These are phyloP conservation scores for Diplodia corticola DNA, from an alignment of 2,329 filamentous ascomycete genomes.

Conservation along the genomic window DNA sequence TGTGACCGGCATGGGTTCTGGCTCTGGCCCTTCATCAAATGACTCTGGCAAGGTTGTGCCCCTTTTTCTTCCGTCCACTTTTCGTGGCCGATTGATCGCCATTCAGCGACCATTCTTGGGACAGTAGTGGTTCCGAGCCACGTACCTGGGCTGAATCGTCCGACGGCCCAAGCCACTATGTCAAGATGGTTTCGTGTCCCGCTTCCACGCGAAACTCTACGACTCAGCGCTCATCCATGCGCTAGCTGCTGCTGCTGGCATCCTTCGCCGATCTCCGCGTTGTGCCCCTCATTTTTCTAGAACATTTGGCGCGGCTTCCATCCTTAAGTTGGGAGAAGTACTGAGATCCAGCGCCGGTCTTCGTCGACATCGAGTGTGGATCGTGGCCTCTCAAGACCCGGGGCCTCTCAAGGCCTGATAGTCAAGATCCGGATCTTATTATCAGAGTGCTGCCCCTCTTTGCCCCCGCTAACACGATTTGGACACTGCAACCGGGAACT, in stretches of 20 bases:
- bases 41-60: conserved; percentile 15
- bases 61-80: conserved; percentile 19
- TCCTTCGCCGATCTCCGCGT: conserved; percentile 15
- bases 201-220: conserved; percentile 40
- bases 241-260: conserved; percentile 13
- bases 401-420: background rate
- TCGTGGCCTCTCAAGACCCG: background rate
- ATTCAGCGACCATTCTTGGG: conserved; percentile 11
- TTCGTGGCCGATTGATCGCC: conserved; percentile 22
- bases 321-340: background rate
- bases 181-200: conserved; percentile 30
- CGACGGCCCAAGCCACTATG: conserved; percentile 31
- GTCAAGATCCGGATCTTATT: background rate
- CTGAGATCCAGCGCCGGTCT: background rate
- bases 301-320: conserved; percentile 8
- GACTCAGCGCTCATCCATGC: conserved; percentile 13
- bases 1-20: conserved; percentile 18
- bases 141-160: conserved; percentile 16
- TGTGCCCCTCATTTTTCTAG: conserved; percentile 19
- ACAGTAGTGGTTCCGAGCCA: conserved; percentile 20
- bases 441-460: background rate
- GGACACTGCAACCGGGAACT: background rate
- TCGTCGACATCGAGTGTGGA: background rate
- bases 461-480: background rate
- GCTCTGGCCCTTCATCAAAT: conserved; percentile 22